Percentiles rank a stretch among this genome's conserved stretches.
Conservation (phyloP, 257 asterid genomes). For the Jacaranda mimosifolia region DNA sequence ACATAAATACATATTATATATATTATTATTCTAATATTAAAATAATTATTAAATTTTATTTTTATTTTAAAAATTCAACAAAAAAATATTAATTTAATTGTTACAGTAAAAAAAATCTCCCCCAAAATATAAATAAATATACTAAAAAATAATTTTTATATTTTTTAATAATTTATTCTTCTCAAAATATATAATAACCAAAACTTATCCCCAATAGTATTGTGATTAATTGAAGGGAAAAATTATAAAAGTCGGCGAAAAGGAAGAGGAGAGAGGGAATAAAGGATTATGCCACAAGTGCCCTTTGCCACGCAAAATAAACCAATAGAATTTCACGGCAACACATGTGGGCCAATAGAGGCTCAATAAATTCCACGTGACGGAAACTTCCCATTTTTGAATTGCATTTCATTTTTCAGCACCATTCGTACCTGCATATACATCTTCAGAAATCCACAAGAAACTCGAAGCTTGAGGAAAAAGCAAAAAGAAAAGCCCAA, state of each 20-base stretch:
- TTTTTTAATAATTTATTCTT: too few species aligned
- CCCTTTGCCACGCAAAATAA: slow-evolving; percentile 46
- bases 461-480: neutral
- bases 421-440: neutral
- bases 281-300: slow-evolving; percentile 36
- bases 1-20: too few species aligned
- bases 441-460: slow-evolving; percentile 8
- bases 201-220: neutral
- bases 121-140: too few species aligned
- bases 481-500: neutral
- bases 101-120: too few species aligned
- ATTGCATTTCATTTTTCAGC: neutral
- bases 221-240: neutral
- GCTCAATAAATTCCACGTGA: slow-evolving; percentile 39
- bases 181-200: too few species aligned
- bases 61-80: too few species aligned
- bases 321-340: slow-evolving; percentile 44
- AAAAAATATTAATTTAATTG: too few species aligned
- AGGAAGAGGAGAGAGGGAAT: neutral
- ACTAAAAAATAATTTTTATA: too few species aligned
- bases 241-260: neutral
- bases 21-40: too few species aligned
- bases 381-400: slow-evolving; percentile 1
- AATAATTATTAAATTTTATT: too few species aligned
- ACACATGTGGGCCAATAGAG: slow-evolving; percentile 27